Evolutionary conservation across 2,329 filamentous ascomycete species (phyloP).

Genomic region (Trichoderma sp.): DNA sequence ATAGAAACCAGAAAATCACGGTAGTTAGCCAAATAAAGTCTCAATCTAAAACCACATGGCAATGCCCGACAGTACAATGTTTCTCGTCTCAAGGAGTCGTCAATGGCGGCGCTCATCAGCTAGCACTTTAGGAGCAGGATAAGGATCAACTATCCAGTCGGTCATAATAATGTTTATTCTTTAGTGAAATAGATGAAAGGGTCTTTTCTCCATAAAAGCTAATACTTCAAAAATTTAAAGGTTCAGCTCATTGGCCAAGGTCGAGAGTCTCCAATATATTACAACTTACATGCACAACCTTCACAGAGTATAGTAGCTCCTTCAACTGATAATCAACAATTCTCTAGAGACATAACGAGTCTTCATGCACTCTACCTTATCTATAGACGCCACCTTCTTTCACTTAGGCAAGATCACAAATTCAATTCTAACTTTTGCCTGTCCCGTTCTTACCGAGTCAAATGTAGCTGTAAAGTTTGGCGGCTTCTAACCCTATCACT

Average conservation of each 20-base stretch:
- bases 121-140: no score
- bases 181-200: no score
- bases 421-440: neutral
- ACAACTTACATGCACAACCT: neutral
- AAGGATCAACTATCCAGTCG: no score
- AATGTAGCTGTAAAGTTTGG: neutral
- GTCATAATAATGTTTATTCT: no score
- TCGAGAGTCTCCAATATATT: neutral
- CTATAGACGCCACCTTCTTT: neutral
- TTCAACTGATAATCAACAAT: neutral
- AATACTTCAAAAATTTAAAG: no score
- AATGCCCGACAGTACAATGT: neutral
- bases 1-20: neutral
- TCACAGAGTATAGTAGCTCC: neutral
- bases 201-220: no score
- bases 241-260: neutral
- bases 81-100: no score
- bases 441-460: neutral
- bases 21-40: neutral
- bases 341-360: slow-evolving; percentile 63
- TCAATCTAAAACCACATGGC: neutral
- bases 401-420: neutral
- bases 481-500: neutral
- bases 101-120: no score
- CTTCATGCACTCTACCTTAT: neutral